phyloP scores from a whole-genome alignment of 2,329 filamentous ascomycete species.

The Diaporthe capsici region DNA sequence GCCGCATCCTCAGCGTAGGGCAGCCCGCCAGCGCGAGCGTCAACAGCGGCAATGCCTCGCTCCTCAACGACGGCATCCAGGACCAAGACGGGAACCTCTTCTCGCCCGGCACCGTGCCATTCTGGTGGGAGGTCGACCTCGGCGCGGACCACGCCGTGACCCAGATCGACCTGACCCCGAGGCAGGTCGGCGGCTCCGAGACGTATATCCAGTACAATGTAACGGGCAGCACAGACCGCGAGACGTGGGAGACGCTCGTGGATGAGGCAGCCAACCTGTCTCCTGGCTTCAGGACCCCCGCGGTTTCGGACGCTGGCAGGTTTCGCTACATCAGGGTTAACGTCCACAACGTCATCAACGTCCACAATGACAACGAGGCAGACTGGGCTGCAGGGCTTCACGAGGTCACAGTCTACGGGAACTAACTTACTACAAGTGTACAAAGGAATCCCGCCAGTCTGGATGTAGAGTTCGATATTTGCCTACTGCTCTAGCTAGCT shows the following conservation, averaged over 20 bases:
- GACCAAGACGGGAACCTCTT: background rate
- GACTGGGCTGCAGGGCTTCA: constrained; percentile 13
- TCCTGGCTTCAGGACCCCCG: constrained; percentile 3
- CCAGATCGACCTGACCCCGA: constrained; percentile 10
- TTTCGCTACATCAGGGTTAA: constrained; percentile 10
- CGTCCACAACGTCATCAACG: background rate
- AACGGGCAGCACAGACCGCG: background rate
- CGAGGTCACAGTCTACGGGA: constrained; percentile 5
- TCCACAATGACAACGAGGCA: constrained; percentile 10
- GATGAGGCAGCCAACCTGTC: constrained; percentile 15
- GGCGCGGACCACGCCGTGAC: background rate
- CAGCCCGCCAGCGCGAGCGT: constrained; percentile 13
- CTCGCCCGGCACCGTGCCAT: background rate
- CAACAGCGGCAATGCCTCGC: background rate
- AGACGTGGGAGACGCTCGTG: background rate
- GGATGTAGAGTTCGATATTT: too few species aligned
- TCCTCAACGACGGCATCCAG: constrained; percentile 11
- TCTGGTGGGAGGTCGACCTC: constrained; percentile 24
- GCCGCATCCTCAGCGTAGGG: constrained; percentile 14
- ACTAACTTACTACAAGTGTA: background rate
- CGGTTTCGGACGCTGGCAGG: background rate
- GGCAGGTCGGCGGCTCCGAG: constrained; percentile 15
- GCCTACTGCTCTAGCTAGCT: too few species aligned
- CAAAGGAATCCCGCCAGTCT: too few species aligned
- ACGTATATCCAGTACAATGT: constrained; percentile 5